These are phyloP conservation scores for Pseudogymnoascus verrucosus DNA, from an alignment of 2,329 filamentous ascomycete genomes.

Conservation along the genomic window DNA sequence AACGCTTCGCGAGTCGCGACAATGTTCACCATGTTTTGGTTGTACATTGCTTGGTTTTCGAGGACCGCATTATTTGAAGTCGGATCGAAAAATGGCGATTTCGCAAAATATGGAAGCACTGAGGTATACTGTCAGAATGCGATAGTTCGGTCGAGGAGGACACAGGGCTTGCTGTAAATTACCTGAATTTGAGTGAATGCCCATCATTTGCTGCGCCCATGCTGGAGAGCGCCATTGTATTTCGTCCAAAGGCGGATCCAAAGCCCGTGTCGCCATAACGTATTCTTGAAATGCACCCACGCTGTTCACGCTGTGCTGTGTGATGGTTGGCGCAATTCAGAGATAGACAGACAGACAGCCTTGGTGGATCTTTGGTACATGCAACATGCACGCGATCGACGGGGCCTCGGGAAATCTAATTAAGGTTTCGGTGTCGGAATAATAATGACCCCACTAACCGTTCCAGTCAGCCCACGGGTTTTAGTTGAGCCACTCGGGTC, in stretches of 20 bases:
- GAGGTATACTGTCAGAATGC: background rate
- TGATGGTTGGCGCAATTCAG: conserved; percentile 1
- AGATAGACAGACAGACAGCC: background rate
- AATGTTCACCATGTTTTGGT: conserved; percentile 47
- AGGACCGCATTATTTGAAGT: conserved; percentile 61
- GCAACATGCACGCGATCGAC: background rate
- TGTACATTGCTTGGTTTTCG: conserved; percentile 53
- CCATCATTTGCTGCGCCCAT: conserved; percentile 39
- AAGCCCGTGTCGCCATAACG: conserved; percentile 1
- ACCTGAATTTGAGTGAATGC: conserved; percentile 51
- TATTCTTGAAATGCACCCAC: background rate
- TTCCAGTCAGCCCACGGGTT: background rate
- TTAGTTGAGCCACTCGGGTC: conserved; percentile 1
- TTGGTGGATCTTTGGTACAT: conserved; percentile 7
- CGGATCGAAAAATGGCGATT: conserved; percentile 59
- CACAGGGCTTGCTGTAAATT: background rate
- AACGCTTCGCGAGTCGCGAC: conserved; percentile 56
- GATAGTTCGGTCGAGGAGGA: background rate
- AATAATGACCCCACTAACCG: background rate
- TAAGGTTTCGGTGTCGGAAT: conserved; percentile 2
- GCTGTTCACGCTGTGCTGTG: background rate
- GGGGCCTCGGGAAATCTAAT: background rate
- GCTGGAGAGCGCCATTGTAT: conserved; percentile 55
- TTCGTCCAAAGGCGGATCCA: conserved; percentile 52
- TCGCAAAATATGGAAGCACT: conserved; percentile 58